These are phyloP conservation scores for Acidiella bohemica DNA, from an alignment of 495 filamentous ascomycete species.

Conservation along the genomic window DNA sequence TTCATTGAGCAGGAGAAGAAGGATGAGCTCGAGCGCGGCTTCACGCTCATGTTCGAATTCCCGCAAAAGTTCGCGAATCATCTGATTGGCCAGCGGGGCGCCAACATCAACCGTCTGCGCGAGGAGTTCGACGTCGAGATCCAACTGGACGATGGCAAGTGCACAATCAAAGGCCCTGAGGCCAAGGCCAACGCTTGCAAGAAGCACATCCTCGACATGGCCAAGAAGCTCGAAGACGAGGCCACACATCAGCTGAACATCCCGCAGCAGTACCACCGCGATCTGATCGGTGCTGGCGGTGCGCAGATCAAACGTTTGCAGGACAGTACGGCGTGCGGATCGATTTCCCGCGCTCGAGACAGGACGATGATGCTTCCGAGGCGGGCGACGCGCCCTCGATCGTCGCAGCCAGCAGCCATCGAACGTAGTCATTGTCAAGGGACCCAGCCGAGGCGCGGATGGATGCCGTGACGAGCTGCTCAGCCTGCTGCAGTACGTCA, in stretches of 20 bases:
- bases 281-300: conserved; percentile 52
- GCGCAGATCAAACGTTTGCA: conserved; percentile 56
- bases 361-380: conserved; percentile 41
- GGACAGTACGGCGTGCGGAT: conserved; percentile 84
- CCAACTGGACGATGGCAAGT: conserved; percentile 61
- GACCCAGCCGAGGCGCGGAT: conserved; percentile 81
- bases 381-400: conserved; percentile 57
- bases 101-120: conserved; percentile 87
- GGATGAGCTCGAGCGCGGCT: conserved; percentile 79
- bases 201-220: conserved; percentile 57
- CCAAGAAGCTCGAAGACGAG: conserved; percentile 74
- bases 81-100: conserved; percentile 81
- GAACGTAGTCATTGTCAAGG: conserved; percentile 84
- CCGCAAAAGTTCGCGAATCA: conserved; percentile 87
- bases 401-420: conserved; percentile 59
- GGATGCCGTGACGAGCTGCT: conserved; percentile 80
- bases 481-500: conserved; percentile 69
- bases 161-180: conserved; percentile 58
- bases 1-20: conserved; percentile 75
- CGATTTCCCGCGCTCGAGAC: conserved; percentile 72
- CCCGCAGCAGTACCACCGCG: conserved; percentile 73
- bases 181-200: conserved; percentile 74
- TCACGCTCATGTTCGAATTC: conserved; percentile 75
- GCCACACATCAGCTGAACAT: conserved; percentile 75
- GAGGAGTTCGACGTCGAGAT: conserved; percentile 98